Percentiles rank a stretch among this genome's conserved stretches.
phyloP scores from a whole-genome alignment of 176 grass and related monocot species.

The Panicum miliaceum region DNA sequence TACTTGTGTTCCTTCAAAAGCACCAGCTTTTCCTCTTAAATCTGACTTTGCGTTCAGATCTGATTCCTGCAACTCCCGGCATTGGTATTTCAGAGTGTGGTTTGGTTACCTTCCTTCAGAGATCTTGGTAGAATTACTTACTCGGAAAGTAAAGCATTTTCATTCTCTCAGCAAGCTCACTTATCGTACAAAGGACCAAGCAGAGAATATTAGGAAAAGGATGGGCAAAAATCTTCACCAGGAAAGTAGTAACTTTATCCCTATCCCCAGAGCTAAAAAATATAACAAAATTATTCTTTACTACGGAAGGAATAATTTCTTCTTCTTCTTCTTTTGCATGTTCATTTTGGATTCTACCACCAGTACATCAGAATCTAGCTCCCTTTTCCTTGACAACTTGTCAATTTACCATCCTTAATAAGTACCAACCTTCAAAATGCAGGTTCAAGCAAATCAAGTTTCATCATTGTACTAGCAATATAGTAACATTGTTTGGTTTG shows the following conservation, averaged over 20 bases:
- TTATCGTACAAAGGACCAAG: conserved; percentile 3
- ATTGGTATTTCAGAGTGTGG: conserved; percentile 11
- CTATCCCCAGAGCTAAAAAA: background rate
- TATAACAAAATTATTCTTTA: background rate
- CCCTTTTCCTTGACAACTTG: background rate
- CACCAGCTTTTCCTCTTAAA: conserved; percentile 28
- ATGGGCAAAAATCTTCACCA: background rate
- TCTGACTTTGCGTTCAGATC: conserved; percentile 37
- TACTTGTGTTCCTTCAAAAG: conserved; percentile 48
- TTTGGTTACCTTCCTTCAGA: conserved; percentile 44
- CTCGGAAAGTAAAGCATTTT: conserved; percentile 38
- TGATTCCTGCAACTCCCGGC: conserved; percentile 25
- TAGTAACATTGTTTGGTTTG: conserved; percentile 16
- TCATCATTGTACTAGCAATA: conserved; percentile 6
- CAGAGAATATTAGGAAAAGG: conserved; percentile 28
- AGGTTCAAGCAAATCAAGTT: background rate
- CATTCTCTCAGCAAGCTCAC: conserved; percentile 20
- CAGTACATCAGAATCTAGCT: conserved; percentile 16
- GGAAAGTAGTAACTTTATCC: conserved; percentile 41
- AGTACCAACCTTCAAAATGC: conserved; percentile 11
- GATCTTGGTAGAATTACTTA: conserved; percentile 30
- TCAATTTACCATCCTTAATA: conserved; percentile 14
- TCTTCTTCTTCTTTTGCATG: background rate
- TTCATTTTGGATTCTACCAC: conserved; percentile 27
- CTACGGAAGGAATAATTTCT: background rate